phyloP scores from a whole-genome alignment of 2,329 filamentous ascomycete species.

The Claviceps africana region DNA sequence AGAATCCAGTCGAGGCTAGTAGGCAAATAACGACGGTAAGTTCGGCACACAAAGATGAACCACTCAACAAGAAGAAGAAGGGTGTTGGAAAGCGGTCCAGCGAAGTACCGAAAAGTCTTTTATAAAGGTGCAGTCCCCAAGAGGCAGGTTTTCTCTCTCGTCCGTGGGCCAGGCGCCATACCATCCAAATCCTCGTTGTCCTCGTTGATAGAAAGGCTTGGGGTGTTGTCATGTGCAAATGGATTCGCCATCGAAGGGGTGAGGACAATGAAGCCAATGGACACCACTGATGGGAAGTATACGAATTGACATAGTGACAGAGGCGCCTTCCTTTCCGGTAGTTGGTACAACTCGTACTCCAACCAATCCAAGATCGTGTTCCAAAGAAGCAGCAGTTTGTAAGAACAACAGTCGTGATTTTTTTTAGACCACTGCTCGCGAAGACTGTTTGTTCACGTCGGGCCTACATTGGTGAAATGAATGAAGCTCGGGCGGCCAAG shows the following conservation, averaged over 20 bases:
- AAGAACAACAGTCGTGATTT: slow-evolving; percentile 43
- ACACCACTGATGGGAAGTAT: slow-evolving; percentile 32
- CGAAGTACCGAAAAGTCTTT: slow-evolving; percentile 24
- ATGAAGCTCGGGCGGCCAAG: slow-evolving; percentile 58
- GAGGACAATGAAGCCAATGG: slow-evolving; percentile 34
- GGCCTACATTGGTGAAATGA: slow-evolving; percentile 63
- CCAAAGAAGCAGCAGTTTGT: slow-evolving; percentile 66
- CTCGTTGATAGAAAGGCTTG: neutral
- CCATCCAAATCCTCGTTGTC: neutral
- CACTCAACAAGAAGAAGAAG: slow-evolving; percentile 44
- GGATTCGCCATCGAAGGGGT: slow-evolving; percentile 22
- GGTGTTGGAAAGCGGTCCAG: slow-evolving; percentile 46
- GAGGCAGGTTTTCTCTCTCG: neutral
- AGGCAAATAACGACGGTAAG: neutral
- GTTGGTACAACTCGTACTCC: slow-evolving; percentile 65
- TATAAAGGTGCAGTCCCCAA: slow-evolving; percentile 17
- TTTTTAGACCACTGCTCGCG: slow-evolving; percentile 25
- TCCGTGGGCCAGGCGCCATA: neutral
- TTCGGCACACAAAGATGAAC: slow-evolving; percentile 19
- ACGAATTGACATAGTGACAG: slow-evolving; percentile 20
- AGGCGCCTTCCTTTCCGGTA: slow-evolving; percentile 27
- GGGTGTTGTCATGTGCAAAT: neutral
- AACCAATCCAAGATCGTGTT: slow-evolving; percentile 64
- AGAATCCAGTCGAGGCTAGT: slow-evolving; percentile 51
- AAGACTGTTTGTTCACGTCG: slow-evolving; percentile 47